Evolutionary conservation across 495 filamentous ascomycete genomes (phyloP), one percentile per base, ranked within the genome.

Genomic region (Lophium mytilinum): DNA sequence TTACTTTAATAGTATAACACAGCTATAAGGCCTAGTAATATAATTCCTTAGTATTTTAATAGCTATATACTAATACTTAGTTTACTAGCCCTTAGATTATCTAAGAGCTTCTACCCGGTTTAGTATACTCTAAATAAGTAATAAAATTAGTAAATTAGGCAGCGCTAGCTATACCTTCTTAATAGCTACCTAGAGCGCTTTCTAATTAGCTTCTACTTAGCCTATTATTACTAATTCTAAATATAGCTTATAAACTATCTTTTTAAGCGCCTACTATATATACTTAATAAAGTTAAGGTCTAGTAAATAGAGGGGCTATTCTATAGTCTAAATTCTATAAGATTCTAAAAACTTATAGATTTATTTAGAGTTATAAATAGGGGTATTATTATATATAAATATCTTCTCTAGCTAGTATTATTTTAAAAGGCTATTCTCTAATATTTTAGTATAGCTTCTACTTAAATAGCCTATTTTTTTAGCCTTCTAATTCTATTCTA

Each of bases 221-320:
- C 53, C 47, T n/a, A 57, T 43, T 7, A 1, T 48, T 0, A 45
- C 35, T 11, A 60, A 14, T 21, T 61, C 45, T 41, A 40, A 46
- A 50, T 60, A 33, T 0, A 61, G 46, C 43, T 64, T 53, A 15
- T 64, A 42, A 18, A 61, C 37, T 1, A 37, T n/a, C 45, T 57
- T 53, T 45, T 61, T 60, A 0, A 64, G 52, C 0, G n/a, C 12
- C 46, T 24, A 57, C 61, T 21, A 64, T 0, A 58, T 9, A 33
- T 64, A 52, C 19, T 64, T 30, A 19, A 61, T 64, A 15, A 52
- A 57, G 46, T 64, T 64, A 11, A 64, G 46, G 35, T 64, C 52
- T 7, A 46, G 56, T 53, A 37, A 56, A 40, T 64, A 64, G 6
- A 57, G 57, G 5, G 57, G 61, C 45, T 51, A 64, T 8, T 60